These are phyloP conservation scores for Brassica hybrid DNA, from an alignment of 441 rosid species.

Conservation along the genomic window DNA sequence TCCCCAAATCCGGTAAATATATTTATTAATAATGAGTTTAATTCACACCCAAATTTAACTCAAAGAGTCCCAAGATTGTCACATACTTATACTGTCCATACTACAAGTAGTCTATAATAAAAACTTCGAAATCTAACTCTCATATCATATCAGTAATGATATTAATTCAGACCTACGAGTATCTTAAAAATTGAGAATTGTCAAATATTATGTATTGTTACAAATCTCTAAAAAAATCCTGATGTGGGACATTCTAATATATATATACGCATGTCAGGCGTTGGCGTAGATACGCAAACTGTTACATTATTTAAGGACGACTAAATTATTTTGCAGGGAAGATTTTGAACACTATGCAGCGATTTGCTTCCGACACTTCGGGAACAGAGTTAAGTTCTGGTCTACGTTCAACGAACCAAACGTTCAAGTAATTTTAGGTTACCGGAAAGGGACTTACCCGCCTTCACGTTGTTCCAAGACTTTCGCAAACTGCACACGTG, in stretches of 20 bases:
- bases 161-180: no score
- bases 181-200: no score
- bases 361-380: slow-evolving; percentile 65
- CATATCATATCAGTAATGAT: no score
- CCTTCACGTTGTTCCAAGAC: slow-evolving; percentile 66
- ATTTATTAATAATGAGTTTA: no score
- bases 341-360: slow-evolving; percentile 67
- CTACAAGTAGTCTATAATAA: no score
- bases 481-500: slow-evolving; percentile 62
- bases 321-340: slow-evolving; percentile 42
- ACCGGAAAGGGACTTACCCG: slow-evolving; percentile 57
- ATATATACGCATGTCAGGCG: not conserved
- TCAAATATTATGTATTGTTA: no score
- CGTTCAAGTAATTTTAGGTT: slow-evolving; percentile 49
- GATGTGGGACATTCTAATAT: not conserved
- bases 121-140: no score
- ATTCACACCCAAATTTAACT: no score
- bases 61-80: no score
- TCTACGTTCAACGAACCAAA: slow-evolving; percentile 79
- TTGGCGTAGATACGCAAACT: not conserved
- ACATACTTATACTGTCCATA: no score
- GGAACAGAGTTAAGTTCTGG: slow-evolving; percentile 70
- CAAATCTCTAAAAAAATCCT: not conserved
- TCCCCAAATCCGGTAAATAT: slow-evolving; percentile 51
- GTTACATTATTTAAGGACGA: not conserved